phyloP scores from a whole-genome alignment of 2,329 filamentous ascomycete genomes.

The Talaromyces sp. region DNA sequence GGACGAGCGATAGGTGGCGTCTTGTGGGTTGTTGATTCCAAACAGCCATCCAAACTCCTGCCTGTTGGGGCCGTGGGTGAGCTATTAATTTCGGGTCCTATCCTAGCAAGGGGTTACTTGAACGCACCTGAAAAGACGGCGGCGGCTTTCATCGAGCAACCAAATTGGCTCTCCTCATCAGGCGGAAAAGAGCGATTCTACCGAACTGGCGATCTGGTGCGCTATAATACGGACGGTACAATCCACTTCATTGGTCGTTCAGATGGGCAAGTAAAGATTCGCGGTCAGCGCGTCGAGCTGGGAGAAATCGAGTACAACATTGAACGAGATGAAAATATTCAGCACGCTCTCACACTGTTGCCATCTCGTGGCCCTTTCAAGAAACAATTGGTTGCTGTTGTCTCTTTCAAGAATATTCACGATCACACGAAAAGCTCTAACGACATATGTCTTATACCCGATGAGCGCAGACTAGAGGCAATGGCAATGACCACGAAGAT shows the following conservation, averaged over 20 bases:
- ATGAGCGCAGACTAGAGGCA: background rate
- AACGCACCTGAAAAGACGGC: constrained; percentile 38
- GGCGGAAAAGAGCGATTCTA: constrained; percentile 29
- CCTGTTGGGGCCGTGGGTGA: constrained; percentile 41
- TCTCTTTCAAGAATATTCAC: background rate
- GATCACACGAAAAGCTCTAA: background rate
- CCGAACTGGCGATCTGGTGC: constrained; percentile 31
- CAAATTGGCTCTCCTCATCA: background rate
- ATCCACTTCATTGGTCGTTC: constrained; percentile 31
- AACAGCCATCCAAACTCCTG: constrained; percentile 43
- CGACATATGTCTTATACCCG: background rate
- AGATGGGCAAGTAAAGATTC: constrained; percentile 40
- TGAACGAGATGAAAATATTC: background rate
- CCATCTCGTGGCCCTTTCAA: background rate
- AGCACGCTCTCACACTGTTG: background rate
- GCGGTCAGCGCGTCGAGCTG: constrained; percentile 42
- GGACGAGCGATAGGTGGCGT: constrained; percentile 42
- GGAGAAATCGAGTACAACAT: constrained; percentile 36
- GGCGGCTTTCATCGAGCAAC: constrained; percentile 31
- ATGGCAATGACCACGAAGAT: background rate
- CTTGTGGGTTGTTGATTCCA: constrained; percentile 44
- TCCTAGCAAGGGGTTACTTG: constrained; percentile 45
- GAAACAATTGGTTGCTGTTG: background rate
- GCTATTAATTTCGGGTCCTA: constrained; percentile 40
- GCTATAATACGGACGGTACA: constrained; percentile 37